phyloP scores from a whole-genome alignment of 306 rosid genomes.

The Herpetospermum pedunculosum region DNA sequence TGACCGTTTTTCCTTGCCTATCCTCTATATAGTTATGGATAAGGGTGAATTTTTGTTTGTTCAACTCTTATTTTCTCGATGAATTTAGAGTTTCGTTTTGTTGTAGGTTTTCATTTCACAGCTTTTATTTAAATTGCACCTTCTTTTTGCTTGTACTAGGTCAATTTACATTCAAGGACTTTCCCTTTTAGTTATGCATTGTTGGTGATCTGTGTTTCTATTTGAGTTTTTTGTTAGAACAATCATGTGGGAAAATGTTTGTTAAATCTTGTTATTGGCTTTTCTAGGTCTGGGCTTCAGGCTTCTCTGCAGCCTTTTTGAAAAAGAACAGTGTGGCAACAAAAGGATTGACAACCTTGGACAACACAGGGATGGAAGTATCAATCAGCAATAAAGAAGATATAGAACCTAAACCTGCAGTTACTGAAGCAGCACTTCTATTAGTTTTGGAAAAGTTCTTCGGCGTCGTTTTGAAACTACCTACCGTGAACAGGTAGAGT shows the following conservation, averaged over 20 bases:
- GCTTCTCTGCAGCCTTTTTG: conserved; percentile 92
- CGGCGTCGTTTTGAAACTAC: conserved; percentile 66
- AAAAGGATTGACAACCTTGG: conserved; percentile 34
- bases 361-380: conserved; percentile 31
- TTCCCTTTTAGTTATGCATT: background rate
- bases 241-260: background rate
- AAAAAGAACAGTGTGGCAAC: conserved; percentile 82
- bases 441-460: conserved; percentile 61
- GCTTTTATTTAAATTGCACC: background rate
- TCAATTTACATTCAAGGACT: background rate
- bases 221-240: background rate
- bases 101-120: background rate
- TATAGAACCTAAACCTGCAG: conserved; percentile 54
- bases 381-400: conserved; percentile 24
- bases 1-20: background rate
- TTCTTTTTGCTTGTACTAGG: too few relatives aligned
- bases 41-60: background rate
- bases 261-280: background rate
- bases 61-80: background rate
- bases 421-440: conserved; percentile 68
- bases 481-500: conserved; percentile 74
- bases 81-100: background rate
- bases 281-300: conserved; percentile 91
- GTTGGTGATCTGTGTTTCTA: background rate
- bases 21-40: background rate